Evolutionary conservation across 2,329 filamentous ascomycete genomes (phyloP).

Genomic region (Aspergillus hiratsukae): DNA sequence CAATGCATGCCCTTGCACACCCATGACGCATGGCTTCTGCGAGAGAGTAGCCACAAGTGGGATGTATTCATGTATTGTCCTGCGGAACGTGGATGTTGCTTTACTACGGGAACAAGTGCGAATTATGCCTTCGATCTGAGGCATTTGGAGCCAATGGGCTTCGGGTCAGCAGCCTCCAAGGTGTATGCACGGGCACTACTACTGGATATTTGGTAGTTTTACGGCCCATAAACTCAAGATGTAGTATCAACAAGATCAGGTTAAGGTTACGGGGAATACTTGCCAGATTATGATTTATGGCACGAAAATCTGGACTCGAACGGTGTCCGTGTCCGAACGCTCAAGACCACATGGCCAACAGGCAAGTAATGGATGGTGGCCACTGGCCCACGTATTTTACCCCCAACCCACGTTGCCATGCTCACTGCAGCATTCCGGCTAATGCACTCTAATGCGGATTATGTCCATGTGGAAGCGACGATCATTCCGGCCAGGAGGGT

Average conservation of each 20-base stretch:
- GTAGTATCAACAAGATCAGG: no score
- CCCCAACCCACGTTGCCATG: neutral
- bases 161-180: neutral
- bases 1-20: neutral
- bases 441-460: neutral
- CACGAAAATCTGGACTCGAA: neutral
- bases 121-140: neutral
- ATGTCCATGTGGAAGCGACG: neutral
- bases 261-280: no score
- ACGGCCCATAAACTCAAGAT: neutral
- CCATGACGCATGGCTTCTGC: no score
- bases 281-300: no score
- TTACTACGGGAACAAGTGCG: neutral
- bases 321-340: neutral
- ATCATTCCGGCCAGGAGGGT: neutral
- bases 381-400: neutral
- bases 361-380: neutral
- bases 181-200: no score
- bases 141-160: neutral
- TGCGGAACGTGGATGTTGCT: neutral
- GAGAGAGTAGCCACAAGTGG: neutral
- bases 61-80: neutral
- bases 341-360: no score
- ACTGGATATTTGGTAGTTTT: neutral
- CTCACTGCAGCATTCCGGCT: neutral